phyloP scores from a whole-genome alignment of 805 yeast species.

The Wickerhamomyces queroliae region DNA sequence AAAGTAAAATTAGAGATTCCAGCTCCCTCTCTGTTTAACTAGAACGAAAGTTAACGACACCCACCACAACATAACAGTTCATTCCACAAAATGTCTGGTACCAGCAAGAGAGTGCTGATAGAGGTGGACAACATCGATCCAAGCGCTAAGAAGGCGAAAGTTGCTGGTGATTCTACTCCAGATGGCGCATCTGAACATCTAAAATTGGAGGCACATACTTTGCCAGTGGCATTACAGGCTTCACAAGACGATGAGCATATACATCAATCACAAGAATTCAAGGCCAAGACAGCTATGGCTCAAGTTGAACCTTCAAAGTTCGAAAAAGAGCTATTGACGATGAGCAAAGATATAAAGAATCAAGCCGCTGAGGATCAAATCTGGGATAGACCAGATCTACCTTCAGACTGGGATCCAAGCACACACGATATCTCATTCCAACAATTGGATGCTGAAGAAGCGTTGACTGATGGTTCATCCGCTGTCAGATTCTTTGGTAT shows the following conservation, averaged over 20 bases:
- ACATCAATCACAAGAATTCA: conserved; percentile 25
- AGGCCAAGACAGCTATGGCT: conserved; percentile 22
- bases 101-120: conserved; percentile 4
- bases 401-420: conserved; percentile 41
- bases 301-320: conserved; percentile 38
- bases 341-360: conserved; percentile 32
- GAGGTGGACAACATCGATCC: conserved; percentile 1
- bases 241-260: conserved; percentile 9
- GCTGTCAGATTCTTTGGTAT: conserved; percentile 89
- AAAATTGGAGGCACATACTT: conserved; percentile 21
- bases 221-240: conserved; percentile 18
- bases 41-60: not conserved
- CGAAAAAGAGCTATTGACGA: conserved; percentile 43
- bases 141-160: conserved; percentile 12
- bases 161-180: conserved; percentile 11
- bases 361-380: conserved; percentile 23
- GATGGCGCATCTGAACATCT: conserved; percentile 16
- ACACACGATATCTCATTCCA: conserved; percentile 65
- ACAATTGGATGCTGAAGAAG: conserved; percentile 93
- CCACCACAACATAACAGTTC: not conserved
- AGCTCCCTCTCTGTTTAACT: not conserved
- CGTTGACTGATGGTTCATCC: conserved; percentile 48
- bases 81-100: not conserved
- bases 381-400: conserved; percentile 57
- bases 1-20: not conserved